phyloP scores from a whole-genome alignment of 1,284 basidiomycete species.

The Cutaneotrichosporon mucoides region DNA sequence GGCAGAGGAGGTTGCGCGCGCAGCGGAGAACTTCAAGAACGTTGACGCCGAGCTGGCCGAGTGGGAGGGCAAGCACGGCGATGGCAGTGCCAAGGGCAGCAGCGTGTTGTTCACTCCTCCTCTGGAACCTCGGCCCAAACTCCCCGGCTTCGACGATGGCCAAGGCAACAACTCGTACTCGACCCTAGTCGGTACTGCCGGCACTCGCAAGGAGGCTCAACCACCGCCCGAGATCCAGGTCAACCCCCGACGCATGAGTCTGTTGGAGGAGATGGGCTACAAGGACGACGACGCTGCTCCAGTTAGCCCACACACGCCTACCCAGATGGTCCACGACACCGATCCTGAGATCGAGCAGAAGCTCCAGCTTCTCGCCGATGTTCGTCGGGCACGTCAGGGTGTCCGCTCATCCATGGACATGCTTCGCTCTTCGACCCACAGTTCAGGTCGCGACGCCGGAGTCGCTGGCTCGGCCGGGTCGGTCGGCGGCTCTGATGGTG shows the following conservation, averaged over 20 bases:
- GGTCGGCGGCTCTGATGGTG: too few relatives aligned
- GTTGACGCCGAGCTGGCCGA: slow-evolving; percentile 68
- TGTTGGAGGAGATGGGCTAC: slow-evolving; percentile 14
- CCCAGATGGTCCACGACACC: not conserved
- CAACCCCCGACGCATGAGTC: slow-evolving; percentile 15
- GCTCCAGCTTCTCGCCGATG: slow-evolving; percentile 40
- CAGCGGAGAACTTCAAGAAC: slow-evolving; percentile 65
- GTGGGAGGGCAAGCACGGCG: slow-evolving; percentile 81
- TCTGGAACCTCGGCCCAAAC: slow-evolving; percentile 1
- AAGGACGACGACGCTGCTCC: not conserved
- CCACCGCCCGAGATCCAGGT: not conserved
- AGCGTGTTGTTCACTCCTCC: not conserved
- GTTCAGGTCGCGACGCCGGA: too few relatives aligned
- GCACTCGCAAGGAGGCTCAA: not conserved
- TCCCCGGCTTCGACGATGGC: slow-evolving; percentile 22
- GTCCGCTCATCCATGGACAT: slow-evolving; percentile 39
- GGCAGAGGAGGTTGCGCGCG: slow-evolving; percentile 67
- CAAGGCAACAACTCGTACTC: slow-evolving; percentile 5
- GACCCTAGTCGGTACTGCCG: not conserved
- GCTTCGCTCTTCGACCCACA: slow-evolving; percentile 19
- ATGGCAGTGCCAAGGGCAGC: not conserved
- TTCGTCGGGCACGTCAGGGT: slow-evolving; percentile 37
- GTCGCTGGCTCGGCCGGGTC: too few relatives aligned
- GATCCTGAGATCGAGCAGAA: slow-evolving; percentile 39
- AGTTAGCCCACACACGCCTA: not conserved